These are phyloP conservation scores for Blastobotrys serpentis DNA, from an alignment of 1,139 yeast genomes.

Conservation along the genomic window DNA sequence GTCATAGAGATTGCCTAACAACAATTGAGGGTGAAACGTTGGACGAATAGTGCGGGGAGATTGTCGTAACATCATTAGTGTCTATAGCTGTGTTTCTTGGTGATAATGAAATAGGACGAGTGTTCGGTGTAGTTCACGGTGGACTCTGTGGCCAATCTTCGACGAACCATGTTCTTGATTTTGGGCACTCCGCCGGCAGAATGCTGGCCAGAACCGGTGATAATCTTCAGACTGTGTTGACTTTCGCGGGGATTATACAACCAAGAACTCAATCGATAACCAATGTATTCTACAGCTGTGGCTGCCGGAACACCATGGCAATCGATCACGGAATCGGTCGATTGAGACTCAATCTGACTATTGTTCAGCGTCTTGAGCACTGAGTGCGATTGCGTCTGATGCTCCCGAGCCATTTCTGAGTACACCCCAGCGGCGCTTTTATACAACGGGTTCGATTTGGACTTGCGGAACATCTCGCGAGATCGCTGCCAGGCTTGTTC, in stretches of 20 bases:
- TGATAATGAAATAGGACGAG: conserved; percentile 10
- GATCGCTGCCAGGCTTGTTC: conserved; percentile 1
- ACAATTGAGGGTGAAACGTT: too few species aligned
- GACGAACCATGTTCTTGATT: conserved; percentile 33
- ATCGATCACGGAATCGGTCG: conserved; percentile 27
- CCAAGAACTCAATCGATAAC: conserved; percentile 19
- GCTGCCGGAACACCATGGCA: conserved; percentile 33
- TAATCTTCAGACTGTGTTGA: conserved; percentile 30
- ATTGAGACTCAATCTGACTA: conserved; percentile 21
- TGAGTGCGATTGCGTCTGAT: conserved; percentile 18
- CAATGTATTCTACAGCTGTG: conserved; percentile 27
- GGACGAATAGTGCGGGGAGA: too few species aligned
- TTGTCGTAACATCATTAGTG: neutral
- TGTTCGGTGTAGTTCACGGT: conserved; percentile 27
- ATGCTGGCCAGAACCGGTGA: conserved; percentile 37
- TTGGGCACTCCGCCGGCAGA: conserved; percentile 34
- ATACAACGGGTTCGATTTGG: conserved; percentile 30
- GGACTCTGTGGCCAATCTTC: conserved; percentile 22
- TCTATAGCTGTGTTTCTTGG: conserved; percentile 3
- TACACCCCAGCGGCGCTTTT: conserved; percentile 32
- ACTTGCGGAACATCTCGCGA: conserved; percentile 25
- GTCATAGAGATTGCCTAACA: neutral
- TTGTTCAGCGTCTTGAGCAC: conserved; percentile 21
- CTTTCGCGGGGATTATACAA: conserved; percentile 25
- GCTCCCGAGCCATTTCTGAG: conserved; percentile 26